phyloP scores from a whole-genome alignment of 176 grass and related monocot species.

The Carex myosuroides region DNA sequence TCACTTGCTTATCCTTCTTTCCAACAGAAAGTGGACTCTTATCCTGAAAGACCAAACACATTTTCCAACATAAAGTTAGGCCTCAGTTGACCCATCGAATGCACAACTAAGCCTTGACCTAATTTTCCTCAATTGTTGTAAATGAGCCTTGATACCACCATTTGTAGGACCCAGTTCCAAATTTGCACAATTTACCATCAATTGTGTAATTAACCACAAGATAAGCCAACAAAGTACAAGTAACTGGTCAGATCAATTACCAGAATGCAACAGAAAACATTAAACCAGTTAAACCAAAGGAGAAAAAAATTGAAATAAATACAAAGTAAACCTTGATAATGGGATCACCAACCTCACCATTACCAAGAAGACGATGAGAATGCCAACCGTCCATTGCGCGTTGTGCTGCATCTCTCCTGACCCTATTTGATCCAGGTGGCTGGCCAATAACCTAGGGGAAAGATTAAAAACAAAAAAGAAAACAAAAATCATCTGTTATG shows the following conservation, averaged over 20 bases:
- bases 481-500: neutral
- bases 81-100: neutral
- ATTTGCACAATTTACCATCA: neutral
- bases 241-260: neutral
- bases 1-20: conserved; percentile 64
- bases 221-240: neutral
- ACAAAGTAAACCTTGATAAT: conserved; percentile 50
- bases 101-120: neutral
- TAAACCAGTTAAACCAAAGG: neutral
- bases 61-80: conserved; percentile 24
- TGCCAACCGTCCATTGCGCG: conserved; percentile 97
- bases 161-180: neutral
- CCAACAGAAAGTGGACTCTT: conserved; percentile 43
- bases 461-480: neutral
- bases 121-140: neutral
- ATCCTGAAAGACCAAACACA: conserved; percentile 44
- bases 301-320: neutral
- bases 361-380: conserved; percentile 62
- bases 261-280: neutral
- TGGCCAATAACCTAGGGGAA: conserved; percentile 40
- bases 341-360: conserved; percentile 57
- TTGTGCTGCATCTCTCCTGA: conserved; percentile 78
- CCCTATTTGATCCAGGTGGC: conserved; percentile 64
- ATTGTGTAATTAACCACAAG: neutral
- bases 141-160: neutral